Conservation (phyloP, 139 green algal genomes). For the Chlorella sp. region DNA sequence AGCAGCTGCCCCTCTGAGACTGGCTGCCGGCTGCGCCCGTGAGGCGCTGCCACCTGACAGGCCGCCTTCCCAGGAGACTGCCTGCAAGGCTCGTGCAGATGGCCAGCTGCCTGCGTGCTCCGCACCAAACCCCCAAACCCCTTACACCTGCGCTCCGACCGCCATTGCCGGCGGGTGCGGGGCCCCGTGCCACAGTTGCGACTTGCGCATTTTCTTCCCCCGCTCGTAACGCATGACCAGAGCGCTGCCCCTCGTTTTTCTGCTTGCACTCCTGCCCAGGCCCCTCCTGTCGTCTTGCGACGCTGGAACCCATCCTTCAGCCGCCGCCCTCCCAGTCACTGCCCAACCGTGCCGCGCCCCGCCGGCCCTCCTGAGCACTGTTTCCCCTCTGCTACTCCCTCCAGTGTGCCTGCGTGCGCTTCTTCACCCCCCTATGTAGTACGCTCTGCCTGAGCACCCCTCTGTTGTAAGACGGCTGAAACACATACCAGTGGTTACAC, state of each 20-base stretch:
- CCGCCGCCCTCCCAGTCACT: not conserved
- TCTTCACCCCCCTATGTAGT: not conserved
- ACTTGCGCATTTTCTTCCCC: not conserved
- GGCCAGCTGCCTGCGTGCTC: too few relatives aligned
- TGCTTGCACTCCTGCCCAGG: too few relatives aligned
- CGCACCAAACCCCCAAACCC: too few relatives aligned
- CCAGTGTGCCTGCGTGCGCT: not conserved
- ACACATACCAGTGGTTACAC: too few relatives aligned
- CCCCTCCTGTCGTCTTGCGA: too few relatives aligned
- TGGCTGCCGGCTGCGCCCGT: not conserved
- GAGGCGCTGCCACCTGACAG: not conserved
- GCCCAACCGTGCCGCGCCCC: not conserved
- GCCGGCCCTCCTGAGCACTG: not conserved
- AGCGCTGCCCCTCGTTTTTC: too few relatives aligned
- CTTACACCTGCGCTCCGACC: too few relatives aligned
- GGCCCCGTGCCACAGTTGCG: too few relatives aligned
- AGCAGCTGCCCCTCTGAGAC: too few relatives aligned
- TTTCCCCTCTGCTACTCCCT: not conserved
- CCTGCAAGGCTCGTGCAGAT: too few relatives aligned
- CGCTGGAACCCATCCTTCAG: not conserved
- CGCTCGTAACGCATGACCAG: not conserved
- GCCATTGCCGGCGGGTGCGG: too few relatives aligned
- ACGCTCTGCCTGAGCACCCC: not conserved
- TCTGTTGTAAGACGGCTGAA: not conserved
- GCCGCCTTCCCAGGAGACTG: too few relatives aligned